These are phyloP conservation scores for Ophiocytium majus DNA, from an alignment of 352 stramenopile genomes.

Conservation along the genomic window DNA sequence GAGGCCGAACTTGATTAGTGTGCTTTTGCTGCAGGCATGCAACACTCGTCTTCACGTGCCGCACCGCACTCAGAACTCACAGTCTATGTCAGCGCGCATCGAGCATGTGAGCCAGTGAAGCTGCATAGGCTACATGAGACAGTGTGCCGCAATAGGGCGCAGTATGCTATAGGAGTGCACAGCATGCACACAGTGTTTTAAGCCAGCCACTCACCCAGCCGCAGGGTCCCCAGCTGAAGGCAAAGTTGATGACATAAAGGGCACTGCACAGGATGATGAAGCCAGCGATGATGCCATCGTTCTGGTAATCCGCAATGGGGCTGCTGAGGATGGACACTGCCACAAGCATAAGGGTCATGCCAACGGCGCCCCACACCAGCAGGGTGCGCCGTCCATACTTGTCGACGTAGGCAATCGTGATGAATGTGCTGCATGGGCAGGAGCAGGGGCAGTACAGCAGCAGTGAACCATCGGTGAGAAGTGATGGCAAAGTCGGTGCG, in stretches of 20 bases:
- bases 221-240: slow-evolving; percentile 36
- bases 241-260: slow-evolving; percentile 40
- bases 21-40: no score
- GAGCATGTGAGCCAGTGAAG: no score
- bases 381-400: slow-evolving; percentile 10
- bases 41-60: no score
- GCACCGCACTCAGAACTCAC: no score
- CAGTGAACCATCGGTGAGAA: no score
- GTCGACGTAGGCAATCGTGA: neutral
- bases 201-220: no score
- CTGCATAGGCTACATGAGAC: no score
- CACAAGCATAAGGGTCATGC: neutral
- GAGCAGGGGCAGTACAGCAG: neutral
- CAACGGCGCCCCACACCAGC: neutral
- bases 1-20: no score
- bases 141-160: no score
- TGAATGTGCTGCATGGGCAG: slow-evolving; percentile 16
- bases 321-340: slow-evolving; percentile 18
- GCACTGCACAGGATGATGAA: slow-evolving; percentile 16
- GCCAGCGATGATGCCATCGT: neutral
- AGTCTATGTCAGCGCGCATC: no score
- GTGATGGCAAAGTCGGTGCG: neutral
- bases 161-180: no score
- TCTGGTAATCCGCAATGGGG: slow-evolving; percentile 16
- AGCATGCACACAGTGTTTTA: no score